Evolutionary conservation across 2,329 filamentous ascomycete genomes (phyloP), one percentile per base, ranked within the genome.

Genomic region (Beauveria sp.): DNA sequence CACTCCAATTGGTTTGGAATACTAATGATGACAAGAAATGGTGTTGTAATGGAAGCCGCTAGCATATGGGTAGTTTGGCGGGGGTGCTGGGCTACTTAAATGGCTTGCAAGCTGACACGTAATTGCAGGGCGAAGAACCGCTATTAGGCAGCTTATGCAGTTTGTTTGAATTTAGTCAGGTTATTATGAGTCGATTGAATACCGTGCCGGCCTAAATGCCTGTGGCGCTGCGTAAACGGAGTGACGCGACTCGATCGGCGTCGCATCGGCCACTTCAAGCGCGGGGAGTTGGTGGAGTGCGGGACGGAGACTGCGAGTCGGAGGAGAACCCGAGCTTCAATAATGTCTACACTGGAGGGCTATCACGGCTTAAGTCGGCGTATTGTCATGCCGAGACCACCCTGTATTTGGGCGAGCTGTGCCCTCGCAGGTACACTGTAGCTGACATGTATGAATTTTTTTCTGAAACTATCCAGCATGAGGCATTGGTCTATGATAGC

Each of bases 401-500:
- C 18, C 3, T 14, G 40, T 22, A 56, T 28, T 16, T 49, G 49
- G 26, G 18, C 28, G 16, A 46, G 18, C n/a, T 42, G 38, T 22
- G 8, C 38, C 28, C 22, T 54, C 22, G 34, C 18, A 49, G 18
- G 14, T 16, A 5, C 20, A 22, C 7, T 42, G 16, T 24, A 40
- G 54, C 54, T 49, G 43, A 58, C 20, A 50, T 34, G 28, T 49
- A 49, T 42, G 24, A 12, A 24, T 51, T 43, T 26, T 59, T 16
- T 59, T 20, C 34, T 38, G 34, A 20, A 34, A 45, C 24, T 59
- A 59, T 59, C 47, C 56, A 59, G 56, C 56, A 52, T 34, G 16
- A 20, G 43, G 24, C 38, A 52, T 30, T 43, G 47, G 56, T 34
- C 47, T 24, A 34, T 47, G 38, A 30, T 30, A 22, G 46, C 38